Conservation (phyloP, 495 filamentous ascomycete species). For the Annulohypoxylon maeteangense region DNA sequence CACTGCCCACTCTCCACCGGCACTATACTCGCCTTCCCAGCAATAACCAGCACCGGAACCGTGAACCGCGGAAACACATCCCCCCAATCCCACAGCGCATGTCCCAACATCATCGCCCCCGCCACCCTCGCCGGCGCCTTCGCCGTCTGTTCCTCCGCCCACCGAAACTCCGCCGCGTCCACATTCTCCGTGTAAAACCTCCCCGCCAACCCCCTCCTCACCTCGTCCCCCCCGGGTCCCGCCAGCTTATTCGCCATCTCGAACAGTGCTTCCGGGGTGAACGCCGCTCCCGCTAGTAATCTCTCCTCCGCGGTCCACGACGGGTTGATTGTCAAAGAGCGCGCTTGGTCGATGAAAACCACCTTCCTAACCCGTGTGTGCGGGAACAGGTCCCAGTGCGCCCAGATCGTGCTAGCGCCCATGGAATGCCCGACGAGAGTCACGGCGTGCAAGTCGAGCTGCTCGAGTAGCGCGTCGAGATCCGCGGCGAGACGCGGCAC, state of each 20-base stretch:
- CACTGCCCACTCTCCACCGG: constrained; percentile 12
- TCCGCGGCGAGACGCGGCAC: constrained; percentile 33
- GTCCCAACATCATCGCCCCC: constrained; percentile 21
- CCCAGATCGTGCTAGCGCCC: constrained; percentile 33
- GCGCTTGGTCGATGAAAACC: constrained; percentile 36
- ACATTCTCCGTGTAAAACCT: constrained; percentile 25
- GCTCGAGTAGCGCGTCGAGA: constrained; percentile 19
- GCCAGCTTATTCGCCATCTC: constrained; percentile 12
- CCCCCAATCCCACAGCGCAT: constrained; percentile 20
- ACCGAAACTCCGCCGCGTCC: constrained; percentile 24
- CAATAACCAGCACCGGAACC: constrained; percentile 32
- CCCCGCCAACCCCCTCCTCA: not conserved
- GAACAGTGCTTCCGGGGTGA: constrained; percentile 4
- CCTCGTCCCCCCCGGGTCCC: constrained; percentile 14
- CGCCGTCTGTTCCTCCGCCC: constrained; percentile 11
- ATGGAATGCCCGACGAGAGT: constrained; percentile 35
- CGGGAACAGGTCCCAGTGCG: constrained; percentile 39
- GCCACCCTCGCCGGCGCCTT: constrained; percentile 24
- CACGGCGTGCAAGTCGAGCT: constrained; percentile 31
- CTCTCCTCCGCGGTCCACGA: constrained; percentile 25
- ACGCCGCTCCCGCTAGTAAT: constrained; percentile 8
- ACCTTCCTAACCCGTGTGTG: constrained; percentile 29
- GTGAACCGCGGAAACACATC: constrained; percentile 38
- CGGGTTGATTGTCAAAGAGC: constrained; percentile 28
- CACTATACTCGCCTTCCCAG: constrained; percentile 10